Evolutionary conservation across 2,329 filamentous ascomycete species (phyloP), one percentile per base, ranked within the genome.

Genomic region (Meredithiella fracta): DNA sequence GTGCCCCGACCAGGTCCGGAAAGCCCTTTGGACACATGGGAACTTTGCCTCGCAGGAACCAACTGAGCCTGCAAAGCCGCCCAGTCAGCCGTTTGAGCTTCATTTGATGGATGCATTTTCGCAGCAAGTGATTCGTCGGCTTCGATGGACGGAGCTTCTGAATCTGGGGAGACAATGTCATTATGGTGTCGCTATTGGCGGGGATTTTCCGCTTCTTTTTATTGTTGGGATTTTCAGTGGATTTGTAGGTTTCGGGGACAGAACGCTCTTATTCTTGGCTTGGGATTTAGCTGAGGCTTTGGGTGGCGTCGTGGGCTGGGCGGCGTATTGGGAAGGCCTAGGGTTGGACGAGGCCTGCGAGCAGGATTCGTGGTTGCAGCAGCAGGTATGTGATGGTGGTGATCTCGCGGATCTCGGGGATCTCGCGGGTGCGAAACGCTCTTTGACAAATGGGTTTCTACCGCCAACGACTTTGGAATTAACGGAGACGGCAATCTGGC

Each of bases 151-250:
- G 29, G 29, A 5, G 22, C 11, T 11, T 49, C 22, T 25, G 44
- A 49, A 8, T 26, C 44, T 25, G 11, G 22, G 15, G 44, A 29
- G 22, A 29, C 17, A 4, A 31, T 23, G 81, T 74, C 3, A n/a
- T 25, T 1, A 49, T 25, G n/a, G 1, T 25, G 63, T 86, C 85
- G 17, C 86, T 85, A 8, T 87, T 88, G 0, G 89, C 89, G 0
- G 92, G 92, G 38, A 98, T 97, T 70, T 98, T 98, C 62, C 92
- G 80, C 69, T 98, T 98, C 70, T 98, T 98, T 67, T 98, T 98
- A 68, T 95, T 97, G 37, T 88, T 49, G 44, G 23, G 20, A 15
- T 49, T 49, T 94, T 5, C 88, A 92, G 67, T 98, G 92, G 67
- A 97, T 97, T 14, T 90, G 29, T 54, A 54, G 14, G 34, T 38